phyloP scores from a whole-genome alignment of 352 stramenopile genomes.

The Phytophthora idaei region DNA sequence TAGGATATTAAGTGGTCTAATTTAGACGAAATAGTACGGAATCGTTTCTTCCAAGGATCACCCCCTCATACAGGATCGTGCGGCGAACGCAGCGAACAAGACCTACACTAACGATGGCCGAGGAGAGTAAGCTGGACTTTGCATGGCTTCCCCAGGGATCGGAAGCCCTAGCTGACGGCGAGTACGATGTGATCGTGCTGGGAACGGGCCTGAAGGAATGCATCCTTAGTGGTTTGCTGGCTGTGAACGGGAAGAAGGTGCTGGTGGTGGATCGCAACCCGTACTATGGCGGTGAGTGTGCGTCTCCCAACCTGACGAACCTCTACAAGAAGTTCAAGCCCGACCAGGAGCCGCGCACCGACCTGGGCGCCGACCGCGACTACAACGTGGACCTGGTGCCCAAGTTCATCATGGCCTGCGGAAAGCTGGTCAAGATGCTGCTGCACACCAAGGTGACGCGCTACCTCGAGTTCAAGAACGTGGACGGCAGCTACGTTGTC shows the following conservation, averaged over 20 bases:
- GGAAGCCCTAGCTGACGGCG: conserved; percentile 97
- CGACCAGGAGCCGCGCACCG: conserved; percentile 57
- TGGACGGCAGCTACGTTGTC: conserved; percentile 99
- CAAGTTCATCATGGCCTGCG: conserved; percentile 99
- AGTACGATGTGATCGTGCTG: conserved; percentile 99
- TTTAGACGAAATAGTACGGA: neutral
- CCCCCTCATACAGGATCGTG: conserved; percentile 26
- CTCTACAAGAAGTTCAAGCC: conserved; percentile 96
- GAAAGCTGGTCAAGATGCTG: conserved; percentile 99
- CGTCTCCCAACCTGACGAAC: conserved; percentile 98
- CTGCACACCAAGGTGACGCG: conserved; percentile 97
- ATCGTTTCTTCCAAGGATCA: conserved; percentile 16
- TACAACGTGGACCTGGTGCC: conserved; percentile 99
- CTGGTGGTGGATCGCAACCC: conserved; percentile 97
- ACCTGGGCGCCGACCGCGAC: conserved; percentile 96
- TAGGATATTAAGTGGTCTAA: neutral
- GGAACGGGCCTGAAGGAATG: conserved; percentile 99
- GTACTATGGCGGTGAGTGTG: conserved; percentile 98
- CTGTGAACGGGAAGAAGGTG: conserved; percentile 95
- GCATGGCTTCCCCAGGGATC: conserved; percentile 95
- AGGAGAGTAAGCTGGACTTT: conserved; percentile 86
- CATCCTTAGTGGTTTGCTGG: conserved; percentile 97
- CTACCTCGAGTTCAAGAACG: conserved; percentile 99
- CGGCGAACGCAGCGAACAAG: neutral
- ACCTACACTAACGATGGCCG: conserved; percentile 42